These are phyloP conservation scores for Dichotomopilus funicola DNA, from an alignment of 2,329 filamentous ascomycete genomes.

Conservation along the genomic window DNA sequence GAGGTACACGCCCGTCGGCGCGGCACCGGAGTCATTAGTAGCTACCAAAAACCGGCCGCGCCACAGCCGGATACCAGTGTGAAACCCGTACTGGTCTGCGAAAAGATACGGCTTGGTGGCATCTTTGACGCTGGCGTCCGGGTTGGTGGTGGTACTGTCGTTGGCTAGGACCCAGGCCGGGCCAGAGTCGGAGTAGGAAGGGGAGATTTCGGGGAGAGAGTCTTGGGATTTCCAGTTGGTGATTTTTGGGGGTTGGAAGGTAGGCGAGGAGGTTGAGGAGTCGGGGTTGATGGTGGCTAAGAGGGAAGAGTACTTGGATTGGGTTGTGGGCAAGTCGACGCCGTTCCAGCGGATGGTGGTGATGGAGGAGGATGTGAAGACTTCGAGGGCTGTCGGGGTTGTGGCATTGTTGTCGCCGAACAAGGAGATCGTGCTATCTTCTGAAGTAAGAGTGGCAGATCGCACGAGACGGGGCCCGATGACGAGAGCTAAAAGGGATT, in stretches of 20 bases:
- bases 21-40: neutral
- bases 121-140: neutral
- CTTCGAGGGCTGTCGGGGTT: neutral
- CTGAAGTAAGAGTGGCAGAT: neutral
- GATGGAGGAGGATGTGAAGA: constrained; percentile 2
- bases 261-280: neutral
- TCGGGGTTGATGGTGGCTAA: neutral
- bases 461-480: constrained; percentile 3
- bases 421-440: constrained; percentile 1
- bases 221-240: constrained; percentile 5
- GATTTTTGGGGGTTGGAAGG: neutral
- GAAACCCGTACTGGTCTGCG: constrained; percentile 4
- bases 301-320: constrained; percentile 5
- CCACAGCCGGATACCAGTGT: constrained; percentile 7
- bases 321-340: neutral
- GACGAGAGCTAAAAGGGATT: neutral
- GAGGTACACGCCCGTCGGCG: neutral
- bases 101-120: neutral
- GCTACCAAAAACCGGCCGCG: neutral
- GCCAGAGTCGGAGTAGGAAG: neutral
- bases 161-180: neutral
- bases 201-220: neutral
- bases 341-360: constrained; percentile 3
- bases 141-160: neutral
- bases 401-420: constrained; percentile 1